Evolutionary conservation across 306 rosid genomes (phyloP), one percentile per base, ranked within the genome.

Genomic region (Phaseolus lunatus): DNA sequence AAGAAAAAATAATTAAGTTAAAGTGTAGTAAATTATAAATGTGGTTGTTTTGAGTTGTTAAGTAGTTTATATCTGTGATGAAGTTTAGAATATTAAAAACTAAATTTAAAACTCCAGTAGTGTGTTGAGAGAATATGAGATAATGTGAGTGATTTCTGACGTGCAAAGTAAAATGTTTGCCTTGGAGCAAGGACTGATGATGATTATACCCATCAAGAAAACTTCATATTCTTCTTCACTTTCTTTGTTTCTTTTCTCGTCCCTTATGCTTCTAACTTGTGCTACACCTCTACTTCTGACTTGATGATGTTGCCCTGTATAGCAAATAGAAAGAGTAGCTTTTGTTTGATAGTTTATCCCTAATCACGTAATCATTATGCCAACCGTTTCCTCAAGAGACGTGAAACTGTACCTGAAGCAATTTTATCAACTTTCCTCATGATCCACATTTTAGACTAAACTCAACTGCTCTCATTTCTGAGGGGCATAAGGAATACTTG

Each of bases 301-400:
- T 72, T 71, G 26, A 29, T 14, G 44, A 5, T 77, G 72, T 24
- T 27, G 64, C 29, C 11, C 1, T 65, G n/a, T 18, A 29, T 9
- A 23, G 56, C 76, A 78, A 54, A 45, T 64, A n/a, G 27, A 47
- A 48, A 49, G 77, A 50, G 52, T 65, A 50, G 61, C 33, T 5
- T 48, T 59, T 41, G 11, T 19, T 49, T 62, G 13, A 26, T 62
- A 73, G 64, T 59, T 78, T 78, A 52, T 50, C 15, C 79, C 49
- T 20, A 64, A 43, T 23, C 67, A 78, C 69, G 65, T 68, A 79
- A 79, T 79, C 64, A 79, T 79, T 44, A 79, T 82, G 67, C 3
- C 84, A 57, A 71, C 59, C 39, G 72, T 37, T 75, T 79, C 44
- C 64, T 48, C n/a, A 10, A 18, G 63, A 58, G 27, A 37, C 44